phyloP scores from a whole-genome alignment of 2,329 filamentous ascomycete species.

The Ploettnerulaceae sp. region DNA sequence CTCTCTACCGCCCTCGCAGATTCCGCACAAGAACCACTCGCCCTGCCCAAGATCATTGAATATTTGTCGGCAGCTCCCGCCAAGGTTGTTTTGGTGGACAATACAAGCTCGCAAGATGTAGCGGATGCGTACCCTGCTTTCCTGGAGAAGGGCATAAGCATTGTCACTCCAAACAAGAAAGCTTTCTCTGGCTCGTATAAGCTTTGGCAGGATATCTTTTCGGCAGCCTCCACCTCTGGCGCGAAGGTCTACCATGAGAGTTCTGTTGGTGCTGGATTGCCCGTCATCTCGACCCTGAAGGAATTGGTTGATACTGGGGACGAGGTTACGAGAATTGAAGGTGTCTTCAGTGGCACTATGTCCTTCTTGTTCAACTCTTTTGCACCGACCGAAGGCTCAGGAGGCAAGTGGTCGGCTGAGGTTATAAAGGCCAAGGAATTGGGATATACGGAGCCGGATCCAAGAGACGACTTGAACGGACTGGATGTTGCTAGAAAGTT shows the following conservation, averaged over 20 bases:
- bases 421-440: slow-evolving; percentile 88
- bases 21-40: slow-evolving; percentile 60
- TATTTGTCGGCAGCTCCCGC: slow-evolving; percentile 75
- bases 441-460: slow-evolving; percentile 88
- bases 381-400: slow-evolving; percentile 69
- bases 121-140: slow-evolving; percentile 79
- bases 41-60: slow-evolving; percentile 65
- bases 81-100: slow-evolving; percentile 84
- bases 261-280: slow-evolving; percentile 87
- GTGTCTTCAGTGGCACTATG: slow-evolving; percentile 96
- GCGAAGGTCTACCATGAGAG: slow-evolving; percentile 94
- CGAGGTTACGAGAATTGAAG: slow-evolving; percentile 85
- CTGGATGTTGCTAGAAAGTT: slow-evolving; percentile 92
- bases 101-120: slow-evolving; percentile 85
- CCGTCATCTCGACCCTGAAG: slow-evolving; percentile 87
- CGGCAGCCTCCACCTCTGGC: slow-evolving; percentile 61
- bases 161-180: slow-evolving; percentile 98
- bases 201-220: slow-evolving; percentile 85
- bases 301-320: slow-evolving; percentile 95
- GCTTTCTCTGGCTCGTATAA: slow-evolving; percentile 79
- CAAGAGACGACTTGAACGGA: slow-evolving; percentile 80
- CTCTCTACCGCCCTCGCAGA: slow-evolving; percentile 58
- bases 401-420: slow-evolving; percentile 84
- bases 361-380: slow-evolving; percentile 98
- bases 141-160: slow-evolving; percentile 74